phyloP scores from a whole-genome alignment of 768 basidiomycete species.

The Leccinum disarticulatum region DNA sequence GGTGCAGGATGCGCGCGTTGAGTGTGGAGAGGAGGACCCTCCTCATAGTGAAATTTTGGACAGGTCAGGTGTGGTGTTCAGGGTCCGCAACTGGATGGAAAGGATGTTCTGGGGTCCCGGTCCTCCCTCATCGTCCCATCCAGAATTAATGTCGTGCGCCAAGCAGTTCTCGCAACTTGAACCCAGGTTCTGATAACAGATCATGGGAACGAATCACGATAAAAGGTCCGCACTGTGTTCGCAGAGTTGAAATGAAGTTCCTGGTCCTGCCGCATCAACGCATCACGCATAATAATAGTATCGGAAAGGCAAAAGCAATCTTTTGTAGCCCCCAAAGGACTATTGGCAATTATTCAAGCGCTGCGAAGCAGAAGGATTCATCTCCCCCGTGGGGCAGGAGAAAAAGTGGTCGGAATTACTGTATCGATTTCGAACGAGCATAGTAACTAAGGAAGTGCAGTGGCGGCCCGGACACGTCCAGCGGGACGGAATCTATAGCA shows the following conservation, averaged over 20 bases:
- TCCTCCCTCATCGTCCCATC: neutral
- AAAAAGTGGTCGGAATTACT: neutral
- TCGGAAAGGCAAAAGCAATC: neutral
- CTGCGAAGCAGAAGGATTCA: neutral
- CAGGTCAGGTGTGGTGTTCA: slow-evolving; percentile 13
- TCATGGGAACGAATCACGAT: neutral
- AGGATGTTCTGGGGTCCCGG: slow-evolving; percentile 18
- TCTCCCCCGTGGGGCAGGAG: neutral
- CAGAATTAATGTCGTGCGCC: neutral
- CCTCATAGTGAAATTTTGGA: slow-evolving; percentile 7
- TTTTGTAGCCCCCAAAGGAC: neutral
- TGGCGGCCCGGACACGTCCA: neutral
- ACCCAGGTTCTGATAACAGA: neutral
- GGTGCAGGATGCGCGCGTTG: slow-evolving; percentile 10
- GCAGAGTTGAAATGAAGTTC: neutral
- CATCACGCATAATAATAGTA: neutral
- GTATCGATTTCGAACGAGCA: neutral
- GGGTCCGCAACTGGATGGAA: slow-evolving; percentile 9
- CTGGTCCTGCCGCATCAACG: neutral
- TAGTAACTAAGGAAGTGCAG: neutral
- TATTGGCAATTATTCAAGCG: neutral
- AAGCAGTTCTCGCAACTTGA: no score
- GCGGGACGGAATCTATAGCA: neutral
- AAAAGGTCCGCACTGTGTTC: neutral
- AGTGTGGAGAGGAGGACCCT: slow-evolving; percentile 6